These are phyloP conservation scores for Prunella vulgaris DNA, from an alignment of 257 asterid species.

Conservation along the genomic window DNA sequence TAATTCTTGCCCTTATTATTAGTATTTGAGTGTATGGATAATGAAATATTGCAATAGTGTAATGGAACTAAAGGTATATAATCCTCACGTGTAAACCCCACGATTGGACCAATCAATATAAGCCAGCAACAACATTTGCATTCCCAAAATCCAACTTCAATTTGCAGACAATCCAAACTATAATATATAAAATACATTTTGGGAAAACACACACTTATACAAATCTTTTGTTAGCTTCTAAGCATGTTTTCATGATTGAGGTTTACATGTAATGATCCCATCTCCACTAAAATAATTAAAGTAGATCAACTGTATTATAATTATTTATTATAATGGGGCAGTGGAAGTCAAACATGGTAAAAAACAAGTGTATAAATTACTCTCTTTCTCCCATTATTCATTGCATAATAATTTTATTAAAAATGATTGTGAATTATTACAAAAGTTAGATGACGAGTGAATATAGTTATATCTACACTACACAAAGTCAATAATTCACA, in stretches of 20 bases:
- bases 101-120: slow-evolving; percentile 10
- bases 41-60: background rate
- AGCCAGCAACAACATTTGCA: background rate
- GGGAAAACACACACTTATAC: background rate
- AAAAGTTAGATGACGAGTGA: background rate
- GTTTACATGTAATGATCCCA: slow-evolving; percentile 32
- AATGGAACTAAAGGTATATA: background rate
- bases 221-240: slow-evolving; percentile 79
- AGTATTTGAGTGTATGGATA: background rate
- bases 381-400: background rate
- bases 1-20: background rate
- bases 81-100: slow-evolving; percentile 16
- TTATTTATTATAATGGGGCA: slow-evolving; percentile 4
- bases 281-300: slow-evolving; percentile 36
- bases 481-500: slow-evolving; percentile 12
- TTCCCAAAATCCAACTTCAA: slow-evolving; percentile 21
- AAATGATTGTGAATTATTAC: slow-evolving; percentile 15
- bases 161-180: slow-evolving; percentile 21
- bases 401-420: background rate
- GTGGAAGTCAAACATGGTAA: slow-evolving; percentile 17
- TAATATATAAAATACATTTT: background rate
- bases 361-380: background rate
- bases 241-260: slow-evolving; percentile 81
- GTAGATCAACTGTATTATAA: slow-evolving; percentile 9
- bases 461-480: background rate